These are phyloP conservation scores for Dioszegia hungarica DNA, from an alignment of 768 basidiomycete genomes.

Conservation along the genomic window DNA sequence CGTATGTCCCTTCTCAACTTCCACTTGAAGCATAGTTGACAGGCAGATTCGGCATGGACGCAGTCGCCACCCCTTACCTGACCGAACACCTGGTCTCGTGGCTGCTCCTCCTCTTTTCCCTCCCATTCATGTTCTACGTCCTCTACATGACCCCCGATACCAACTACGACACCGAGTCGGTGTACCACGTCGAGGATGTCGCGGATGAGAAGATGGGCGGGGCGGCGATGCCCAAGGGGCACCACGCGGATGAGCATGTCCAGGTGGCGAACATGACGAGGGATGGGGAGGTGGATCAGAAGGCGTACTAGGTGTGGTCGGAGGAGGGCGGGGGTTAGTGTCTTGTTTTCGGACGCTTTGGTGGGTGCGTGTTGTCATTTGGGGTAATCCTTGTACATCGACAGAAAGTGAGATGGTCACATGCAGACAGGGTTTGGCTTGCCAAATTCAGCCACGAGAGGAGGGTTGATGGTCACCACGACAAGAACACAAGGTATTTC, in stretches of 20 bases:
- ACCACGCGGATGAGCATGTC: slow-evolving; percentile 12
- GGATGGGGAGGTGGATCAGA: neutral
- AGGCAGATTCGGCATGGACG: slow-evolving; percentile 53
- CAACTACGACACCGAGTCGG: slow-evolving; percentile 30
- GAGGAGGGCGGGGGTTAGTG: too few relatives aligned
- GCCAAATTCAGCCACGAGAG: too few relatives aligned
- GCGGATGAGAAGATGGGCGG: slow-evolving; percentile 11
- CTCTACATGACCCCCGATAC: slow-evolving; percentile 21
- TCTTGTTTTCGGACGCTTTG: too few relatives aligned
- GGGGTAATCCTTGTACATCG: too few relatives aligned
- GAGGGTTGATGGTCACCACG: too few relatives aligned
- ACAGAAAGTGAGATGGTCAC: too few relatives aligned
- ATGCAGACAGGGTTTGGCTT: too few relatives aligned
- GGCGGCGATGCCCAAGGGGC: slow-evolving; percentile 23
- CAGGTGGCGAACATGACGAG: neutral
- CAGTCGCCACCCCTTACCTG: slow-evolving; percentile 52
- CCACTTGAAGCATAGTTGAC: neutral
- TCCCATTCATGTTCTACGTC: slow-evolving; percentile 27
- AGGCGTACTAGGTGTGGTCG: neutral
- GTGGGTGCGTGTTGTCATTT: too few relatives aligned
- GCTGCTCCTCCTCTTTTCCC: slow-evolving; percentile 26
- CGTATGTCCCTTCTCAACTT: neutral
- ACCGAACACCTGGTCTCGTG: slow-evolving; percentile 50
- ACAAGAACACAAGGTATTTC: too few relatives aligned
- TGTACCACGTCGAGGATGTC: slow-evolving; percentile 26